These are phyloP conservation scores for Xerocomellus amylosporus DNA, from an alignment of 768 basidiomycete species.

Conservation along the genomic window DNA sequence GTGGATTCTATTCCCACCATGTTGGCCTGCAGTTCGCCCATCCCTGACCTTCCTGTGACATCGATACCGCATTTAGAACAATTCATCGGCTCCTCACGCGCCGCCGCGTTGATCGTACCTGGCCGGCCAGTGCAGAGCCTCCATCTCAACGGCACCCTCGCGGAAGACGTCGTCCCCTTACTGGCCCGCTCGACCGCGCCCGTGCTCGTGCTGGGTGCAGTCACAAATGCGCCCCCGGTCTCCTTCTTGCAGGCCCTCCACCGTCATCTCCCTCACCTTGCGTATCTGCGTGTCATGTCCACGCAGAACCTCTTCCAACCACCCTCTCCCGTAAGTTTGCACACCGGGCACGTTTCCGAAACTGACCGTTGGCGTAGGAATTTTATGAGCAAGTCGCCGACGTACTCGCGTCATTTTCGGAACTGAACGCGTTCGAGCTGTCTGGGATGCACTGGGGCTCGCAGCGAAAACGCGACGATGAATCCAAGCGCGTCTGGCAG, in stretches of 20 bases:
- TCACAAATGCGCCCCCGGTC: constrained; percentile 56
- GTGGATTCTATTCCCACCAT: constrained; percentile 40
- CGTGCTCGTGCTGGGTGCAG: constrained; percentile 56
- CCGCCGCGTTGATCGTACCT: constrained; percentile 56
- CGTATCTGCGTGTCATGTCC: constrained; percentile 64
- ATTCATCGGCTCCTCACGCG: constrained; percentile 59
- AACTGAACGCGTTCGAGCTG: constrained; percentile 66
- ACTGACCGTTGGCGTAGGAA: constrained; percentile 37
- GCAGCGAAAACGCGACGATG: constrained; percentile 42
- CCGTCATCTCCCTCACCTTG: constrained; percentile 54
- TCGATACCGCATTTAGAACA: constrained; percentile 47
- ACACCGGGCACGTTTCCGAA: neutral
- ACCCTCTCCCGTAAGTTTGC: constrained; percentile 44
- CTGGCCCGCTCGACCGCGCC: constrained; percentile 50
- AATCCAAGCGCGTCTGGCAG: constrained; percentile 51
- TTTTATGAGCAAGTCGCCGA: constrained; percentile 62
- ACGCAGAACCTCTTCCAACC: constrained; percentile 49
- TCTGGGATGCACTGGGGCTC: constrained; percentile 75
- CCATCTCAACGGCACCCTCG: constrained; percentile 57
- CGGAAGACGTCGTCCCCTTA: constrained; percentile 51
- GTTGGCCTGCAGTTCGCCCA: constrained; percentile 19
- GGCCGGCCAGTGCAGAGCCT: constrained; percentile 65
- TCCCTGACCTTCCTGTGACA: constrained; percentile 28
- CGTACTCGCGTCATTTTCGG: constrained; percentile 55
- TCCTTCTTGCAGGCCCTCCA: constrained; percentile 57